These are phyloP conservation scores for Pythium periplocum DNA, from an alignment of 352 stramenopile species.

Conservation along the genomic window DNA sequence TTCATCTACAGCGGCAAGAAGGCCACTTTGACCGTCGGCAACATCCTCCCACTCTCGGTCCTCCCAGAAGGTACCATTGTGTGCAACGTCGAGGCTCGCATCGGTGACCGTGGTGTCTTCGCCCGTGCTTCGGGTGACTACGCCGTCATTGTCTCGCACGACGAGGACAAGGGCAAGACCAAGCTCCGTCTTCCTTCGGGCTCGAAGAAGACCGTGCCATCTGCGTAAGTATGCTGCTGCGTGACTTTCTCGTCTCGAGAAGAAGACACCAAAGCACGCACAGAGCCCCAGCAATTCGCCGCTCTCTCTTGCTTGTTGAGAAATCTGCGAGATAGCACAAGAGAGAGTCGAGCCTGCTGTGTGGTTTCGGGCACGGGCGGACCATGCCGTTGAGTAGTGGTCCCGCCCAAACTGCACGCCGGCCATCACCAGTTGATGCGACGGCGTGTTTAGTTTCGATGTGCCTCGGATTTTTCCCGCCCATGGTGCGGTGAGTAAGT, in stretches of 20 bases:
- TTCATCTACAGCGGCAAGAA: slow-evolving; percentile 99
- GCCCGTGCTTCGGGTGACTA: slow-evolving; percentile 97
- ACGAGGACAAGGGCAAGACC: slow-evolving; percentile 98
- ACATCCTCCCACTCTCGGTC: slow-evolving; percentile 93
- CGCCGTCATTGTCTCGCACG: slow-evolving; percentile 97
- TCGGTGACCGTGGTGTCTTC: slow-evolving; percentile 96
- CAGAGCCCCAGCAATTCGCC: too few species aligned
- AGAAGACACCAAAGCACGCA: not conserved
- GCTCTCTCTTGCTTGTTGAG: too few species aligned
- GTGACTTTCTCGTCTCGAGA: slow-evolving; percentile 7
- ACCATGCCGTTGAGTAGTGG: not conserved
- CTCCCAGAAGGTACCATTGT: slow-evolving; percentile 99
- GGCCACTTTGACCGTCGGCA: slow-evolving; percentile 93
- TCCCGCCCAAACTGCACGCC: slow-evolving; percentile 8
- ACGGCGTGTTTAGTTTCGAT: slow-evolving; percentile 23
- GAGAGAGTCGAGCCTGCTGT: not conserved
- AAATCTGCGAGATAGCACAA: slow-evolving; percentile 1
- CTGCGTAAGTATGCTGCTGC: slow-evolving; percentile 71
- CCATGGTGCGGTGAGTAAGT: slow-evolving; percentile 82
- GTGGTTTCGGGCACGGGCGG: slow-evolving; percentile 25
- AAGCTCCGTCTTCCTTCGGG: slow-evolving; percentile 94
- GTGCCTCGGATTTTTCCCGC: slow-evolving; percentile 45
- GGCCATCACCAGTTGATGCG: not conserved
- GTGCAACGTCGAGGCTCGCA: slow-evolving; percentile 96
- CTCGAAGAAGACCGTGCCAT: slow-evolving; percentile 96